Conservation (phyloP, 2,329 filamentous ascomycete species). For the Pseudocercospora vitis region DNA sequence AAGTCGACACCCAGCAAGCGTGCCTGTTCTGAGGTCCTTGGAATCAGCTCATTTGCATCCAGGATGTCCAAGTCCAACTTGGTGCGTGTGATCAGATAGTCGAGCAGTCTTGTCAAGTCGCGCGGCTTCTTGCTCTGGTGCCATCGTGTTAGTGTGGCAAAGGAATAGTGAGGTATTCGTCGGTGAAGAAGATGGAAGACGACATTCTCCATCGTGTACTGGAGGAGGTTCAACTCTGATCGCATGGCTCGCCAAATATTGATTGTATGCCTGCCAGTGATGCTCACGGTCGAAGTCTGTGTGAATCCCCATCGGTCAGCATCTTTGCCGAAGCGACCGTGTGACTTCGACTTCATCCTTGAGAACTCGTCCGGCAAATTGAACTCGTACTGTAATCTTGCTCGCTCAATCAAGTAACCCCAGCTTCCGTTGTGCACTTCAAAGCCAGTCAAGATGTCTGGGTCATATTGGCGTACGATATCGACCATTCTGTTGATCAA, state of each 20-base stretch:
- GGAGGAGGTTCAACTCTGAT: constrained; percentile 83
- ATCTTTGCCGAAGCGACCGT: constrained; percentile 82
- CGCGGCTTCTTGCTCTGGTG: constrained; percentile 67
- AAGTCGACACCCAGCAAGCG: constrained; percentile 92
- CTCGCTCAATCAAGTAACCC: constrained; percentile 93
- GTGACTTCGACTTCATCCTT: constrained; percentile 78
- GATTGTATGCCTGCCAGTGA: constrained; percentile 95
- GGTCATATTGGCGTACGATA: constrained; percentile 79
- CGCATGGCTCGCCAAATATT: constrained; percentile 97
- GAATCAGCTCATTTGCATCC: constrained; percentile 82
- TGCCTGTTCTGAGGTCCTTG: constrained; percentile 90
- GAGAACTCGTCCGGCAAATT: constrained; percentile 90
- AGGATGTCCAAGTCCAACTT: constrained; percentile 86
- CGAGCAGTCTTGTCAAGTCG: constrained; percentile 71
- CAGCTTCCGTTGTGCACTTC: constrained; percentile 92
- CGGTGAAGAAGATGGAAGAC: constrained; percentile 86
- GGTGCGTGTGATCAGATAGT: constrained; percentile 74
- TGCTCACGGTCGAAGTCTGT: constrained; percentile 82
- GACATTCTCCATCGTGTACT: constrained; percentile 96
- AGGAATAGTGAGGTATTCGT: constrained; percentile 83
- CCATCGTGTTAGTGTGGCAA: constrained; percentile 77
- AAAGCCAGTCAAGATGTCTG: constrained; percentile 90
- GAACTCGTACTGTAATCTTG: constrained; percentile 80
- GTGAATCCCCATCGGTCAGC: constrained; percentile 91
- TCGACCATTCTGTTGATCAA: constrained; percentile 82